A percentile compares a stretch with the other conserved stretches of the same genome.
Conservation (phyloP, 2,329 filamentous ascomycete species). For the Beauveria bassiana region DNA sequence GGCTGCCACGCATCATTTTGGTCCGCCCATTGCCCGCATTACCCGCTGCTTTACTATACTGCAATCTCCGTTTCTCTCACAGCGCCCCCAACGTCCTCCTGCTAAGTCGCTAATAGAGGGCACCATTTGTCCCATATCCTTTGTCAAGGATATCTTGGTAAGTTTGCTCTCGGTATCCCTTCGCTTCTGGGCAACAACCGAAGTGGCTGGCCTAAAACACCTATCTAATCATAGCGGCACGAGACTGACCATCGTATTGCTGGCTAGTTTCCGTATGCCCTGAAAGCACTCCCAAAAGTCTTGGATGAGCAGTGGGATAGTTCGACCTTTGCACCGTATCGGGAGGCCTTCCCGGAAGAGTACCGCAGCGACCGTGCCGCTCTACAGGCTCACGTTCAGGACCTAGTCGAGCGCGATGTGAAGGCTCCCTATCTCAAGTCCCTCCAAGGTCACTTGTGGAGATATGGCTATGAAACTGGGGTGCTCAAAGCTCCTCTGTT, state of each 20-base stretch:
- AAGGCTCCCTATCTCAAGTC: conserved; percentile 72
- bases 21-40: neutral
- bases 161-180: conserved; percentile 29
- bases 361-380: conserved; percentile 49
- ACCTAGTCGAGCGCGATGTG: conserved; percentile 64
- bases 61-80: neutral
- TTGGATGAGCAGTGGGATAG: conserved; percentile 61
- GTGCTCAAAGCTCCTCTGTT: conserved; percentile 67
- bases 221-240: neutral
- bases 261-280: conserved; percentile 67
- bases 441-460: conserved; percentile 74
- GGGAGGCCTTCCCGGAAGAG: conserved; percentile 61
- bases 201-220: neutral
- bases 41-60: neutral
- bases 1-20: conserved; percentile 1
- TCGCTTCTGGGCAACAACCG: conserved; percentile 10
- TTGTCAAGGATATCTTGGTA: conserved; percentile 78
- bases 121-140: conserved; percentile 75
- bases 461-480: conserved; percentile 62
- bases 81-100: neutral
- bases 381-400: conserved; percentile 59
- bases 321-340: conserved; percentile 57
- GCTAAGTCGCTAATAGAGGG: conserved; percentile 50
- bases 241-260: neutral
- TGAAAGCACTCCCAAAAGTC: conserved; percentile 56